phyloP scores from a whole-genome alignment of 1,139 yeast species.

The Saccharomyces hybrid region DNA sequence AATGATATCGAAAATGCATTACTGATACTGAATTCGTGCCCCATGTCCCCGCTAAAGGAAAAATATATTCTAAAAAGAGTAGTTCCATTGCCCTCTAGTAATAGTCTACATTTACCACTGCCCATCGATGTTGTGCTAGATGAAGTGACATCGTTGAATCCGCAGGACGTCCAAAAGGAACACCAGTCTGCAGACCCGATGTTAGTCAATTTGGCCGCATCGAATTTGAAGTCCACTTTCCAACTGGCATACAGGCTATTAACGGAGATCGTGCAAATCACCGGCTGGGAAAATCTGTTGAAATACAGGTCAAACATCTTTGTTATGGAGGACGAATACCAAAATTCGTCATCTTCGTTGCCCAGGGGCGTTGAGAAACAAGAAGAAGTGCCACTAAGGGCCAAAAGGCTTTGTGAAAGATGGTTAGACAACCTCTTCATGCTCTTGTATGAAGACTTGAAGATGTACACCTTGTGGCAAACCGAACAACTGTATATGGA shows the following conservation, averaged over 20 bases:
- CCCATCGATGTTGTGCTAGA: conserved; percentile 70
- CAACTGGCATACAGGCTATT: conserved; percentile 76
- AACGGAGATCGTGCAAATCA: conserved; percentile 63
- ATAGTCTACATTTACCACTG: conserved; percentile 61
- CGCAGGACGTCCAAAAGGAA: conserved; percentile 50
- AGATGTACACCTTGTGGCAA: conserved; percentile 90
- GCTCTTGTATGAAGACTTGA: conserved; percentile 83
- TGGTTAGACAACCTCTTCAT: conserved; percentile 92
- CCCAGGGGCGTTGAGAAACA: conserved; percentile 39
- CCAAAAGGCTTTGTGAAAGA: conserved; percentile 85
- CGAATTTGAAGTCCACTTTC: conserved; percentile 77
- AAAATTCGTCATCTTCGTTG: conserved; percentile 35
- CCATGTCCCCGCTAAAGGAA: conserved; percentile 82
- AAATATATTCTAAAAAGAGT: conserved; percentile 49
- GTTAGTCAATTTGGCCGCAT: conserved; percentile 72
- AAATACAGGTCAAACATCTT: conserved; percentile 81
- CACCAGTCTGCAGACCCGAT: conserved; percentile 56
- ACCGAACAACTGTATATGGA: conserved; percentile 80
- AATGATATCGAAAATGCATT: conserved; percentile 82
- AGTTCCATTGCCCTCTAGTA: conserved; percentile 30
- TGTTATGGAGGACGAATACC: conserved; percentile 91
- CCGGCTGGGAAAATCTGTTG: conserved; percentile 87
- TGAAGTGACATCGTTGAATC: conserved; percentile 46
- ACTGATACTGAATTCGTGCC: conserved; percentile 82
- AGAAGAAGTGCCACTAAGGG: conserved; percentile 27